phyloP scores from a whole-genome alignment of 2,329 filamentous ascomycete genomes.

The Fusarium sp. region DNA sequence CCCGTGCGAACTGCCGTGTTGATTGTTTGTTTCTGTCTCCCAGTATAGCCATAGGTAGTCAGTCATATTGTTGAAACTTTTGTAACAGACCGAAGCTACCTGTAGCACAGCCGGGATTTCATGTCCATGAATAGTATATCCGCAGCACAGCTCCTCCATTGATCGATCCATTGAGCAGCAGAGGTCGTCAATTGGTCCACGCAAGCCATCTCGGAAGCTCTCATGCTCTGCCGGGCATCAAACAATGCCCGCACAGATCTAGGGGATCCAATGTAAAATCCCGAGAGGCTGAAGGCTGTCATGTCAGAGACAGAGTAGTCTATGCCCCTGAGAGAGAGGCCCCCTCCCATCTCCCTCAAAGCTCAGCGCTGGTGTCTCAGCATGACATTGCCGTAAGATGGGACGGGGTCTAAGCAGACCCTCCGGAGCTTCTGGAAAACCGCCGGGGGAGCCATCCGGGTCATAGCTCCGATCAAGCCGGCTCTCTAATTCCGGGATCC shows the following conservation, averaged over 20 bases:
- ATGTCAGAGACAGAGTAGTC: conserved; percentile 7
- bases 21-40: neutral
- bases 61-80: no score
- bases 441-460: conserved; percentile 20
- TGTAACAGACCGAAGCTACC: conserved; percentile 28
- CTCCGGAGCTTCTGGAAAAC: conserved; percentile 7
- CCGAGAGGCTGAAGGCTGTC: conserved; percentile 6
- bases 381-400: conserved; percentile 11
- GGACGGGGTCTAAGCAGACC: conserved; percentile 16
- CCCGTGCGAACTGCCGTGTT: conserved; percentile 19
- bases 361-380: conserved; percentile 33
- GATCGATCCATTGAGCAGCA: neutral
- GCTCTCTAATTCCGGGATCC: conserved; percentile 26
- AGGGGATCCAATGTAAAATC: conserved; percentile 24
- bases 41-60: neutral
- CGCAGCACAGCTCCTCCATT: conserved; percentile 3
- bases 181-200: conserved; percentile 27
- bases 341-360: conserved; percentile 45
- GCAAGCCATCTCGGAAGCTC: conserved; percentile 18
- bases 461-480: conserved; percentile 32
- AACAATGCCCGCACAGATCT: conserved; percentile 29
- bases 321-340: conserved; percentile 15
- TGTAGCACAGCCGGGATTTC: conserved; percentile 8
- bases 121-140: conserved; percentile 25
- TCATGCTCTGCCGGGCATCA: conserved; percentile 5